Base-by-base conservation (phyloP, 2,329 filamentous ascomycete genomes). In the Coniella vitis region DNA sequence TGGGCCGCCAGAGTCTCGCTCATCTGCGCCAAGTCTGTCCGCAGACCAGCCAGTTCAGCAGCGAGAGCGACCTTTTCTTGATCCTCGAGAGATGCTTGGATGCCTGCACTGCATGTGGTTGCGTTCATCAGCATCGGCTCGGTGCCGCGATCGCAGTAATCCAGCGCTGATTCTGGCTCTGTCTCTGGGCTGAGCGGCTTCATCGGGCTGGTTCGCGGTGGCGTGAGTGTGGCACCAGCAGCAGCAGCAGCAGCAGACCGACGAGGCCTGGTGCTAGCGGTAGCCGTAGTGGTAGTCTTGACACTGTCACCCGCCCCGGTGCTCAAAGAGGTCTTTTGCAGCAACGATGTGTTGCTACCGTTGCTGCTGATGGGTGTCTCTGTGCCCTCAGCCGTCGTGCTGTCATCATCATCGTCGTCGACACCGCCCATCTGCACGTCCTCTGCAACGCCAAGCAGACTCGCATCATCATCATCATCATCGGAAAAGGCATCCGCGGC, bases 141-240 rank as follows among this genome's bases (percentile, higher is more conserved):
- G n/a, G n/a, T 20, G 5, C 25, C 25, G 25, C 10, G 25, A 10
- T 29, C 25, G 25, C 25, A 29, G 25, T 29, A 29, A 10, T 29
- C 25, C 10, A 10, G 25, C 25, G 5, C 25, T 29, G 10, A 5
- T 2, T 9, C 4, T 19, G n/a, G 20, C 25, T 31, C 25, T 13
- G 20, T 17, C 5, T 10, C 37, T 8, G 40, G 17, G 9, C 36
- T 42, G 4, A 35, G 21, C 1, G 45, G 19, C 40, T 48, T 53
- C 4, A 48, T 13, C 13, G 51, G 51, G 19, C 51, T 53, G 16
- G 51, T 51, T n/a, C 31, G 41, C 2, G 51, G 51, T 17, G 51
- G 51, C 13, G 51, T 53, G 20, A 51, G 48, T 8, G 40, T 41
- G 2, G 37, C 32, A 3, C 48, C 2, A 16, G 35, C 8, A 35